phyloP scores from a whole-genome alignment of 169 alveolate genomes.

The Babesia caballi region DNA sequence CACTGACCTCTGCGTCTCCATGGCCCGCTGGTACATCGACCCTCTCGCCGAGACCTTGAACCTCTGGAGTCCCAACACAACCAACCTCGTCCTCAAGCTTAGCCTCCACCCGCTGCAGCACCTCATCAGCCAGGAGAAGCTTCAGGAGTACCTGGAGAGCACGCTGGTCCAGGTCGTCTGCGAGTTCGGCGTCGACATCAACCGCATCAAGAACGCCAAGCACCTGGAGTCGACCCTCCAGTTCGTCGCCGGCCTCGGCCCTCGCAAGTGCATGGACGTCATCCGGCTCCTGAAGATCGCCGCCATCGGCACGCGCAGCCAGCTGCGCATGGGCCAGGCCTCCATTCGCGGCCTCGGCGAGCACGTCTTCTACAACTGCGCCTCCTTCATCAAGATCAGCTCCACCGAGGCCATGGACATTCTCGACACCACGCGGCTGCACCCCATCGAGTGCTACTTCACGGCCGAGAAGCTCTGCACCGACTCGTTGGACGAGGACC shows the following conservation, averaged over 20 bases:
- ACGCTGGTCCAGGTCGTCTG: conserved; percentile 25
- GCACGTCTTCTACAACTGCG: conserved; percentile 66
- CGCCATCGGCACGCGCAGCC: conserved; percentile 32
- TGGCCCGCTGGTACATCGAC: conserved; percentile 66
- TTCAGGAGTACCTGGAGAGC: conserved; percentile 40
- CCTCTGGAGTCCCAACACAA: conserved; percentile 67
- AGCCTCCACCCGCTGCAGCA: conserved; percentile 75
- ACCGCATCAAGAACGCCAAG: conserved; percentile 16
- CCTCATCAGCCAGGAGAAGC: conserved; percentile 56
- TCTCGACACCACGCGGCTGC: conserved; percentile 75
- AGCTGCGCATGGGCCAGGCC: conserved; percentile 27
- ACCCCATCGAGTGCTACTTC: conserved; percentile 71
- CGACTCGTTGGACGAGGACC: conserved; percentile 68
- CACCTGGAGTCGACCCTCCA: conserved; percentile 40
- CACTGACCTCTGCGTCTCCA: conserved; percentile 8
- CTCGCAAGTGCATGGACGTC: conserved; percentile 62
- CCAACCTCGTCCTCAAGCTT: conserved; percentile 66
- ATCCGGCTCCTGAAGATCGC: conserved; percentile 29
- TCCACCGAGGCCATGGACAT: conserved; percentile 36
- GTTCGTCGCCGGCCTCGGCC: conserved; percentile 75
- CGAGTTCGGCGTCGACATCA: conserved; percentile 36
- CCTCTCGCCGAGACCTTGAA: conserved; percentile 67
- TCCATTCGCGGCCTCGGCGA: conserved; percentile 54
- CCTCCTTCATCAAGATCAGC: conserved; percentile 67
- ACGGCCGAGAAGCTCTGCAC: conserved; percentile 70